These are phyloP conservation scores for Lolium multiflorum DNA, from an alignment of 176 grass and related monocot species.

Conservation along the genomic window DNA sequence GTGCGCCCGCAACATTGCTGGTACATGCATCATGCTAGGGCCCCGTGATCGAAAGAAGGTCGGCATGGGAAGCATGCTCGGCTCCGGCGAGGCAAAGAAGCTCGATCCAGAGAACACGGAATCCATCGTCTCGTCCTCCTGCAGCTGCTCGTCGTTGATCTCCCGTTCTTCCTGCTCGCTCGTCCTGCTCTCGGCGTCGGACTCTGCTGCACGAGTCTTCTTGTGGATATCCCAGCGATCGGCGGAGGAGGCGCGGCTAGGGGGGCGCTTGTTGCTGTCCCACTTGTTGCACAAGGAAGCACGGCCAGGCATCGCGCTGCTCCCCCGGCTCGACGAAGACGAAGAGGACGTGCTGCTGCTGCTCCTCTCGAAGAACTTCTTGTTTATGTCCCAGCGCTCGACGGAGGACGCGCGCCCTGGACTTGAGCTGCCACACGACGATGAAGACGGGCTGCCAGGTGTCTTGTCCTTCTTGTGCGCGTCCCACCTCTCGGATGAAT, in stretches of 20 bases:
- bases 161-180: background rate
- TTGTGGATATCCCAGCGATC: slow-evolving; percentile 1
- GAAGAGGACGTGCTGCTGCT: background rate
- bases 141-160: background rate
- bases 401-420: background rate
- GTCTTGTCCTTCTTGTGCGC: background rate
- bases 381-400: background rate
- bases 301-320: background rate
- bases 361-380: background rate
- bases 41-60: background rate
- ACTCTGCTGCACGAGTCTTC: background rate
- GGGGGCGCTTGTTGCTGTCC: background rate
- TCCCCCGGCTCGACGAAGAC: background rate
- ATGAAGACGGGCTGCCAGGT: background rate
- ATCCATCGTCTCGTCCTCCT: background rate
- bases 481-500: too few species aligned
- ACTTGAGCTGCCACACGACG: background rate
- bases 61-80: background rate
- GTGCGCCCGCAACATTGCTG: background rate
- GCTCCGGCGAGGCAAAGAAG: background rate
- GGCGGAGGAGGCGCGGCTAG: background rate
- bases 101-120: background rate
- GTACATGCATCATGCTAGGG: background rate
- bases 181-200: background rate
- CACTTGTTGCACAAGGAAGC: background rate